Evolutionary conservation across 2,329 filamentous ascomycete genomes (phyloP).

Genomic region (Botrytis porri): DNA sequence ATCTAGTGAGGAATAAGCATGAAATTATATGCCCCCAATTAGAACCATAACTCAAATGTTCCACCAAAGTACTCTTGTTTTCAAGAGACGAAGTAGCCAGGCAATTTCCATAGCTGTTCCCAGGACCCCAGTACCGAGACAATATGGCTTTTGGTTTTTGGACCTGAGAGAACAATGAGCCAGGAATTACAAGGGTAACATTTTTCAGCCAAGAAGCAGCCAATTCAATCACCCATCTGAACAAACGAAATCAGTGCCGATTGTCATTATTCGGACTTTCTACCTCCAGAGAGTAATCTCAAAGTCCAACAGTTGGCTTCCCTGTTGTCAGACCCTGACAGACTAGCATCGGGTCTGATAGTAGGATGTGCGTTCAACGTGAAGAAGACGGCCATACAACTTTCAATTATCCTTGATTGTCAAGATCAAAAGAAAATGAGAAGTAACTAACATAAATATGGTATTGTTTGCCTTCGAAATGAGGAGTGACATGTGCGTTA

Average conservation of each 20-base stretch:
- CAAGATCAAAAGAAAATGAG: background rate
- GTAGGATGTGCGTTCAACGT: background rate
- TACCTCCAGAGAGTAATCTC: background rate
- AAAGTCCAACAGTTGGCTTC: background rate
- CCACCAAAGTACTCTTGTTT: background rate
- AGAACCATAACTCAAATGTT: background rate
- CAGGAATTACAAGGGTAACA: background rate
- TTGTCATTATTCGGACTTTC: background rate
- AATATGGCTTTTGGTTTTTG: background rate
- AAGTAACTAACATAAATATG: background rate
- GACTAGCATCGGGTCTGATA: background rate
- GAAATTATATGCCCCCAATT: background rate
- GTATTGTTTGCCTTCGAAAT: background rate
- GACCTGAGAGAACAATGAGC: background rate
- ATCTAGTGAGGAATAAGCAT: background rate
- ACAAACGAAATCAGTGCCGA: background rate
- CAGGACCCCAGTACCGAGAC: background rate
- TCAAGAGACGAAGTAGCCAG: background rate
- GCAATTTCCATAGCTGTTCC: background rate
- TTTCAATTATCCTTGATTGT: background rate
- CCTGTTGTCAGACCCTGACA: background rate
- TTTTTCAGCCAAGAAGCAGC: background rate
- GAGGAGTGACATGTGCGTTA: background rate
- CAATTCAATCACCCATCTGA: background rate
- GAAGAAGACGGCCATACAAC: background rate